Evolutionary conservation across 441 rosid species (phyloP), one percentile per base, ranked within the genome.

Genomic region (Pelargonium cotyledonis): DNA sequence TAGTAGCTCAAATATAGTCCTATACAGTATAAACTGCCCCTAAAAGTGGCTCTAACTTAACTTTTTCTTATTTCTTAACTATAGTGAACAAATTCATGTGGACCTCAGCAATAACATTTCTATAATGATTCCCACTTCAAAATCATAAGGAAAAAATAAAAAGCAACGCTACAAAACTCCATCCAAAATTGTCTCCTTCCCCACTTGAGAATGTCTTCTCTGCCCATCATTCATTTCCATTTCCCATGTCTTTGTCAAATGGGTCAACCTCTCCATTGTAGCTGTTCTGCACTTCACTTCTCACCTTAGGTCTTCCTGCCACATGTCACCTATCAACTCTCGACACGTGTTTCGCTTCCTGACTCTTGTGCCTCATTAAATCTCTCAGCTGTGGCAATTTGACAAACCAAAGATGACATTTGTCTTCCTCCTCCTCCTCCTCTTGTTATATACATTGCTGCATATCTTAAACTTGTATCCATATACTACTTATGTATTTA

Each of bases 201-300:
- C 57, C 57, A 51, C 57, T 51, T 14, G 16, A 14, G 18, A 51
- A 0, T 51, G 57, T 12, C 16, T 51, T 51, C 58, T n/a, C 58
- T 3, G 6, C 58, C 15, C 58, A 51, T 51, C 58, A 51, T 51
- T 51, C 58, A 51, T n/a, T 51, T 47, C 53, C 53, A 47, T 47
- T 11, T 47, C 15, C 53, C 53, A 47, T 10, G 15, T 47, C 15
- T 2, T 47, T 47, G 1, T 51, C 18, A 4, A 12, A 14, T 6
- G 6, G 57, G 57, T 51, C 57, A 51, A 51, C 57, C 57, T 51
- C 57, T 51, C 57, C 57, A 51, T 51, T 51, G n/a, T 51, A 51
- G 57, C 57, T 51, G 57, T 51, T 12, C 57, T 51, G 18, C 57
- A 51, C 57, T 51, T 51, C 57, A 51, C n/a, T 4, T 51, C 15